Evolutionary conservation across 176 grass and related monocot species (phyloP).

Genomic region (Stipa capillata): DNA sequence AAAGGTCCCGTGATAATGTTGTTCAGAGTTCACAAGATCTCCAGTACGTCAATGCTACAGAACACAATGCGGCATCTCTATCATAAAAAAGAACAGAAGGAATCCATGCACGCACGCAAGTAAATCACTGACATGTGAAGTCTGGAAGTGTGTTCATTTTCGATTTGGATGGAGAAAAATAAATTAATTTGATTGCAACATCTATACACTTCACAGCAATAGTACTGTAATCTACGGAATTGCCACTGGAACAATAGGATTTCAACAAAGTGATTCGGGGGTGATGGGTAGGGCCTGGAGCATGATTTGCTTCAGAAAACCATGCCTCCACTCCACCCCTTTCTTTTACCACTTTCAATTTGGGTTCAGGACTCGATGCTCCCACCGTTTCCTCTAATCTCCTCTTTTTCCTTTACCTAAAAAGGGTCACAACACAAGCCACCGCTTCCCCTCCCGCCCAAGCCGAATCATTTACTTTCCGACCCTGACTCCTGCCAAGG

Average conservation of each 20-base stretch:
- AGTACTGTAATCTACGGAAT: too few species aligned
- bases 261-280: slow-evolving; percentile 2
- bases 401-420: background rate
- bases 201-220: background rate
- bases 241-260: background rate
- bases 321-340: background rate
- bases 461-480: slow-evolving; percentile 34
- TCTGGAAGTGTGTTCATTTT: background rate
- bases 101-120: background rate
- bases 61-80: background rate
- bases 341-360: slow-evolving; percentile 4
- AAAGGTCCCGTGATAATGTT: background rate
- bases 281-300: slow-evolving; percentile 16
- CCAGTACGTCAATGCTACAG: too few species aligned
- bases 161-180: background rate
- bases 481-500: background rate
- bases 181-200: background rate
- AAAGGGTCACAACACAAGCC: slow-evolving; percentile 9
- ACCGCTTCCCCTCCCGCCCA: background rate
- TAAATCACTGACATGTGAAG: background rate
- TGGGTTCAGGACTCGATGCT: slow-evolving; percentile 6
- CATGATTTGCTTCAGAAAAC: slow-evolving; percentile 30
- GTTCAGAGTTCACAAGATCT: background rate
- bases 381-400: background rate
- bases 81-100: background rate